Percentiles rank a stretch among this genome's conserved stretches.
These are phyloP conservation scores for Wickerhamomyces silvicola DNA, from an alignment of 805 yeast species.

Conservation along the genomic window DNA sequence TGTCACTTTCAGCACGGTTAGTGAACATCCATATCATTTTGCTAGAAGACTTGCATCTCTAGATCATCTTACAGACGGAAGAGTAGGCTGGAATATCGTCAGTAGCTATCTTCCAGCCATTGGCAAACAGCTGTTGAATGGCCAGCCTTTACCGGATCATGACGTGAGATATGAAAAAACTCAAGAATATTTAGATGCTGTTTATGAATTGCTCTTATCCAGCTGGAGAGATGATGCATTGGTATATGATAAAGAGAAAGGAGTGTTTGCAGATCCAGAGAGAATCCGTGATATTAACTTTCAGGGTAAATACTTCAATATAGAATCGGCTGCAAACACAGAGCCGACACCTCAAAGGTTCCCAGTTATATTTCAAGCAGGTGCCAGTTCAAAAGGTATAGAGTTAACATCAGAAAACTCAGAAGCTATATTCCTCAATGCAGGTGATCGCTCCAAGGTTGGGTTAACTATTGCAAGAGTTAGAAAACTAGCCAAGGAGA, in stretches of 20 bases:
- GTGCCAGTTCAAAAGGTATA: slow-evolving; percentile 32
- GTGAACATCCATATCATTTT: too few relatives aligned
- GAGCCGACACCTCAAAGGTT: slow-evolving; percentile 38
- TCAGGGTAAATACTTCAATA: slow-evolving; percentile 31
- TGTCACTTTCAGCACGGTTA: slow-evolving; percentile 34
- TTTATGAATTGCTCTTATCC: slow-evolving; percentile 31
- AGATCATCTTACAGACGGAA: too few relatives aligned
- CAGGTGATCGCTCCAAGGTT: slow-evolving; percentile 26
- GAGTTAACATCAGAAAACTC: slow-evolving; percentile 38
- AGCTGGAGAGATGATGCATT: slow-evolving; percentile 37
- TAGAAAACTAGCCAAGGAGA: slow-evolving; percentile 26
- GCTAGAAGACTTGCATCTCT: too few relatives aligned
- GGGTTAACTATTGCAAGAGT: slow-evolving; percentile 25
- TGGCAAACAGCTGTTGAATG: slow-evolving; percentile 31
- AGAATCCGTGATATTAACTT: slow-evolving; percentile 32
- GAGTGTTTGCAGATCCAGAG: slow-evolving; percentile 28
- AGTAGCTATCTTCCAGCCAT: slow-evolving; percentile 37
- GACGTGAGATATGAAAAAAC: slow-evolving; percentile 35
- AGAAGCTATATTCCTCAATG: slow-evolving; percentile 32
- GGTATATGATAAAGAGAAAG: slow-evolving; percentile 18
- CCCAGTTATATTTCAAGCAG: slow-evolving; percentile 38
- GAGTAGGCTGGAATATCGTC: slow-evolving; percentile 42
- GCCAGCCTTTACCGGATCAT: slow-evolving; percentile 30
- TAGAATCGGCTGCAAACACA: slow-evolving; percentile 34
- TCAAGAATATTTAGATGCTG: slow-evolving; percentile 34